A percentile compares a stretch with the other conserved stretches of the same genome.
These are phyloP conservation scores for Chaetomiaceae sp. DNA, from an alignment of 2,329 filamentous ascomycete species.

Conservation along the genomic window DNA sequence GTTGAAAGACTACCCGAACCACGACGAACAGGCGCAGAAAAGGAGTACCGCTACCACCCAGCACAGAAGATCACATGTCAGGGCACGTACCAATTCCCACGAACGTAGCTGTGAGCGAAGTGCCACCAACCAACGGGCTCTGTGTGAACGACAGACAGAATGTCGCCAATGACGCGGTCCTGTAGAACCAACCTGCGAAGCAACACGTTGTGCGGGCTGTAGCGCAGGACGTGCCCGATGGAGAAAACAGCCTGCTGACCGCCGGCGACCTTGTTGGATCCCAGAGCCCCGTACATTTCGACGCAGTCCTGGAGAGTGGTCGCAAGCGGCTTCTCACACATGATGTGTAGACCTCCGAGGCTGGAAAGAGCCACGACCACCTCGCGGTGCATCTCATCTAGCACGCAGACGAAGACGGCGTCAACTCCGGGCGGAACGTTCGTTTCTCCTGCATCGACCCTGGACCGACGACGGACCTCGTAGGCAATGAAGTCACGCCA, in stretches of 20 bases:
- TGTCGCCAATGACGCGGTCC: constrained; percentile 73
- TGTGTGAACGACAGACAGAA: constrained; percentile 82
- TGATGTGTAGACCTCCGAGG: constrained; percentile 67
- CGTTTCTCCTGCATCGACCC: constrained; percentile 43
- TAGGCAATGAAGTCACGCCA: constrained; percentile 76
- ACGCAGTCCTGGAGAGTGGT: constrained; percentile 75
- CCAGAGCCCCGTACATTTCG: constrained; percentile 60
- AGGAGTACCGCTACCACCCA: too few relatives aligned
- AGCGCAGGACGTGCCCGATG: constrained; percentile 88
- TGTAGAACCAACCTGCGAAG: constrained; percentile 72
- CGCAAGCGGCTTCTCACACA: constrained; percentile 93
- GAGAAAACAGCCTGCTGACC: constrained; percentile 60
- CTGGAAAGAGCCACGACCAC: constrained; percentile 70
- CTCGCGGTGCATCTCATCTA: constrained; percentile 84
- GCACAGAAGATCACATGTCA: background rate
- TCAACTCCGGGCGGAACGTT: constrained; percentile 52
- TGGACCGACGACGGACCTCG: constrained; percentile 58
- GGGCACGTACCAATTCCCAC: constrained; percentile 66
- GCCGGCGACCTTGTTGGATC: constrained; percentile 30
- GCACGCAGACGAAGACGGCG: constrained; percentile 60
- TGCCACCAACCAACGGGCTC: constrained; percentile 98
- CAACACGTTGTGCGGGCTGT: constrained; percentile 87
- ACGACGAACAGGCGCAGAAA: too few relatives aligned
- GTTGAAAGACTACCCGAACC: too few relatives aligned
- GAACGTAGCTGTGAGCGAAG: constrained; percentile 84